A percentile compares a stretch with the other conserved stretches of the same genome.
phyloP scores from a whole-genome alignment of 1,284 basidiomycete species.

The Agroathelia rolfsii region DNA sequence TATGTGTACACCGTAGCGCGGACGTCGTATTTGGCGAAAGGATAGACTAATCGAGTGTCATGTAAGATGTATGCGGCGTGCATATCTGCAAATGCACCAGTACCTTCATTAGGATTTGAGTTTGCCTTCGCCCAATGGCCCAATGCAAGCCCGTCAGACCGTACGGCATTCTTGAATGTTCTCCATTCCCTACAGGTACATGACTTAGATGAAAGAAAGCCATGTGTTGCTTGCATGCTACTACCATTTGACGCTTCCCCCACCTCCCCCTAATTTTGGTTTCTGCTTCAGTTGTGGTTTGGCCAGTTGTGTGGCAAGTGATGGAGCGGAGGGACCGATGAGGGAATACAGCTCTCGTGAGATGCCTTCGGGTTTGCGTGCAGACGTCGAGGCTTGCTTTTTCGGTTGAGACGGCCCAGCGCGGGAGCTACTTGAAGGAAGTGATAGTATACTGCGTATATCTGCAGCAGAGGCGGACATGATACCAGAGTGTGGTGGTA shows the following conservation, averaged over 20 bases:
- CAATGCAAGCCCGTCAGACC: slow-evolving; percentile 50
- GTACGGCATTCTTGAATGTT: slow-evolving; percentile 56
- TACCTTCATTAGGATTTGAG: slow-evolving; percentile 45
- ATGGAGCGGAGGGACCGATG: slow-evolving; percentile 86
- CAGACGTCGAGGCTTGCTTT: slow-evolving; percentile 26
- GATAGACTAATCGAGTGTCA: slow-evolving; percentile 40
- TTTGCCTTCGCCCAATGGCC: slow-evolving; percentile 63
- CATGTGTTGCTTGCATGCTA: slow-evolving; percentile 5
- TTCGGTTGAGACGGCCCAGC: slow-evolving; percentile 32
- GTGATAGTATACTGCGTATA: slow-evolving; percentile 69
- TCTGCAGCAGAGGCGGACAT: slow-evolving; percentile 71
- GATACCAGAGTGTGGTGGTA: slow-evolving; percentile 12
- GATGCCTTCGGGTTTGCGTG: slow-evolving; percentile 80
- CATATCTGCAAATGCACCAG: slow-evolving; percentile 9
- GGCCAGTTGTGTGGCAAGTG: slow-evolving; percentile 63
- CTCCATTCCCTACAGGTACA: slow-evolving; percentile 60
- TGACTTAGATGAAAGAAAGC: slow-evolving; percentile 1
- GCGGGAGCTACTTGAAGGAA: slow-evolving; percentile 31
- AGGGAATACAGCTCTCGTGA: slow-evolving; percentile 88
- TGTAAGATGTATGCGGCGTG: slow-evolving; percentile 1
- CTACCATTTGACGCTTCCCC: slow-evolving; percentile 61
- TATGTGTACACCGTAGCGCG: slow-evolving; percentile 68
- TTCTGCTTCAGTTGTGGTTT: slow-evolving; percentile 85
- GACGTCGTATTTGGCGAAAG: slow-evolving; percentile 77
- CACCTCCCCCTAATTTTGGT: slow-evolving; percentile 55